Conservation (phyloP, 1,284 basidiomycete genomes). For the Kwoniella shivajii region DNA sequence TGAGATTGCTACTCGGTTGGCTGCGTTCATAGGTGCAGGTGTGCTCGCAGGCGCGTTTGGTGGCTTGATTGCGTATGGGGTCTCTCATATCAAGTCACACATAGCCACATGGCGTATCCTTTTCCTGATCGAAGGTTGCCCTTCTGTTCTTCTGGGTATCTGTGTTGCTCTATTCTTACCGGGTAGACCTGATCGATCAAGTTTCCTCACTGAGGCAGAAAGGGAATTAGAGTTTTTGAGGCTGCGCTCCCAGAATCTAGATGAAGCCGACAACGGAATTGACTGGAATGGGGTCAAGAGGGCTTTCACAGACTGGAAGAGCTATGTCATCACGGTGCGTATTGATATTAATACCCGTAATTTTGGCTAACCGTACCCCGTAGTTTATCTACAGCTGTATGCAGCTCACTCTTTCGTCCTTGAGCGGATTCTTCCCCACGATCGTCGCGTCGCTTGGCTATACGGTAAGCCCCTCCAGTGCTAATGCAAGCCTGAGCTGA, state of each 20-base stretch:
- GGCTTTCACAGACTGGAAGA: conserved; percentile 63
- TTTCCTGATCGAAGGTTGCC: conserved; percentile 9
- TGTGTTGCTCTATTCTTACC: conserved; percentile 67
- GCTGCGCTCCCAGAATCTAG: conserved; percentile 67
- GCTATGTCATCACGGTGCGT: conserved; percentile 61
- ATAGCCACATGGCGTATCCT: conserved; percentile 15
- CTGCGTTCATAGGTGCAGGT: conserved; percentile 48
- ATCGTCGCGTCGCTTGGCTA: conserved; percentile 62
- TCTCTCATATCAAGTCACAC: conserved; percentile 20
- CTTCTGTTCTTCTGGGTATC: conserved; percentile 63
- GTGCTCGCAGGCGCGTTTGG: conserved; percentile 35
- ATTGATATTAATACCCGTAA: conserved; percentile 59
- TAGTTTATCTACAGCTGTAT: conserved; percentile 62
- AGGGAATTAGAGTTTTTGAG: conserved; percentile 68
- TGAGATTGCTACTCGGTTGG: conserved; percentile 48
- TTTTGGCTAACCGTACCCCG: conserved; percentile 62
- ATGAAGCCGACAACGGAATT: conserved; percentile 56
- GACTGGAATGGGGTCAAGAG: conserved; percentile 57
- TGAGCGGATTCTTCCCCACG: conserved; percentile 78
- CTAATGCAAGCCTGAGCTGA: not conserved
- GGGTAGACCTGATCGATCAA: conserved; percentile 71
- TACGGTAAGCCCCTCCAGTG: not conserved
- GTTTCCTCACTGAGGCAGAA: conserved; percentile 67
- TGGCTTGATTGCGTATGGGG: conserved; percentile 29
- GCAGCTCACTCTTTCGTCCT: conserved; percentile 70